A percentile compares a stretch with the other conserved stretches of the same genome.
These are phyloP conservation scores for Termitomyces sp. DNA, from an alignment of 768 basidiomycete species.

Conservation along the genomic window DNA sequence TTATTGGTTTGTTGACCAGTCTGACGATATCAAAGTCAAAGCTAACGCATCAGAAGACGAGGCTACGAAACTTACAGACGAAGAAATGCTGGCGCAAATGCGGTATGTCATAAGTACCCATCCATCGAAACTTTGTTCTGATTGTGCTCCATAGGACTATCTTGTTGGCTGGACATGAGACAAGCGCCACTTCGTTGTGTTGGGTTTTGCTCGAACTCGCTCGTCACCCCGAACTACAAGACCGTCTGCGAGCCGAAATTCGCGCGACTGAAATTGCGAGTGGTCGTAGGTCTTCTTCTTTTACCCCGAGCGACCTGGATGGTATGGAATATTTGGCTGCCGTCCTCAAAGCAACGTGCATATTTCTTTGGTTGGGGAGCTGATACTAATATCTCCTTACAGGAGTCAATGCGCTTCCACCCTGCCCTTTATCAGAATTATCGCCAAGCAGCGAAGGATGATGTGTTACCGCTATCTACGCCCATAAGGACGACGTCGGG, in stretches of 20 bases:
- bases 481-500: conserved; percentile 44
- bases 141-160: conserved; percentile 28
- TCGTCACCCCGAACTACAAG: conserved; percentile 50
- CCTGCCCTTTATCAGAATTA: conserved; percentile 49
- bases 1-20: background rate
- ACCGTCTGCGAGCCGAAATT: conserved; percentile 56
- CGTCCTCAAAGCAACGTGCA: conserved; percentile 34
- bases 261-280: conserved; percentile 28
- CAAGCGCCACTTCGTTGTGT: conserved; percentile 48
- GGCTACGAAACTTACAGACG: conserved; percentile 27
- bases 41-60: conserved; percentile 37
- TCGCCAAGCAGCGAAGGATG: conserved; percentile 45
- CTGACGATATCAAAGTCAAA: conserved; percentile 25
- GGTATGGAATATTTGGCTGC: conserved; percentile 43
- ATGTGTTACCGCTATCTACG: conserved; percentile 52
- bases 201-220: conserved; percentile 66
- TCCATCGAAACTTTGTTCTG: background rate
- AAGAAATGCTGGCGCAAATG: conserved; percentile 37
- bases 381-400: background rate
- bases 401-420: conserved; percentile 50
- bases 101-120: conserved; percentile 13
- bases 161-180: conserved; percentile 51
- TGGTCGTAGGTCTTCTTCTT: conserved; percentile 32
- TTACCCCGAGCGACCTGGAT: conserved; percentile 43
- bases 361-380: background rate